Evolutionary conservation across 2,329 filamentous ascomycete genomes (phyloP), one percentile per base, ranked within the genome.

Genomic region (Talaromyces piceae): DNA sequence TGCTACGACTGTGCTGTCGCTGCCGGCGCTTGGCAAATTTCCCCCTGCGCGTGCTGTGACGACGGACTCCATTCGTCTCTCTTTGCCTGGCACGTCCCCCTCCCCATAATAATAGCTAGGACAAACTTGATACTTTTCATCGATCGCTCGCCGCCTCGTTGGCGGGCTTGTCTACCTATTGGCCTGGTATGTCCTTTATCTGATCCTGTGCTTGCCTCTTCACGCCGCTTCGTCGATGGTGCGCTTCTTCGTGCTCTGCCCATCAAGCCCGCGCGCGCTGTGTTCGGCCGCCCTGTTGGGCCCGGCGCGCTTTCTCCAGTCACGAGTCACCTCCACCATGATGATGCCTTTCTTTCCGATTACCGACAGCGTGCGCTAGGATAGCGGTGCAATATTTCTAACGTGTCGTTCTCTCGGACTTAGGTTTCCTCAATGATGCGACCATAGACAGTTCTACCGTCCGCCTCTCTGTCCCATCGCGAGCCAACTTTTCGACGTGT

Each of bases 371-470:
- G 16, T 37, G 33, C 33, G 33, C 33, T 37, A 18, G 33, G n/a
- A 37, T 37, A 37, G 7, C 3, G 33, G n/a, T 22, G 2, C n/a
- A n/a, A n/a, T n/a, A n/a, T n/a, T 13, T 43, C 39, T 43, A 5
- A 43, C 22, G 23, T 22, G 39, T 4, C 18, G 11, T n/a, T 43
- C 25, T 22, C 22, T 25, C 18, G n/a, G 11, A 43, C 7, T 12
- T 16, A 43, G 39, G 12, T 28, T 45, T 45, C 45, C 37, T 52
- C 54, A 63, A 69, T 59, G 56, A 69, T 69, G 66, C 61, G 62
- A 50, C 51, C 56, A 49, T 68, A 63, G 60, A 51, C 53, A 50
- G 50, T 45, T 50, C 50, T 49, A 30, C 55, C 54, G 58, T 57
- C 57, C 50, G n/a, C n/a, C 58, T 54, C 54, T 61, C 58, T 27